A percentile compares a stretch with the other conserved stretches of the same genome.
These are phyloP conservation scores for Darksidea phi DNA, from an alignment of 495 filamentous ascomycete species.

Conservation along the genomic window DNA sequence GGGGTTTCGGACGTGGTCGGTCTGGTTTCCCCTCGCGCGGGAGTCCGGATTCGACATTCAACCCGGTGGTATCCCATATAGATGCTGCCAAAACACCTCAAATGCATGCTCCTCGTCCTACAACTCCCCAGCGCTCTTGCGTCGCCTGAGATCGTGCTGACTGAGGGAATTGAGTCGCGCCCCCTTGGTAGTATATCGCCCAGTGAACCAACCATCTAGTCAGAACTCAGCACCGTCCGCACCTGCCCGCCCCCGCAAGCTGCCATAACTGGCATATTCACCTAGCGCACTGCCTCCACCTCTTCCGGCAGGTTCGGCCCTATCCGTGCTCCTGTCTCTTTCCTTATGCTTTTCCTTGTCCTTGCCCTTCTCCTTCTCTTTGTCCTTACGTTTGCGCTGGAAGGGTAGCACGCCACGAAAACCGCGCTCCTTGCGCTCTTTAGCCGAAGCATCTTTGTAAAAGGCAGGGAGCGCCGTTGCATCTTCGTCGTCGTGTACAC, in stretches of 20 bases:
- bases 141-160: slow-evolving; percentile 1
- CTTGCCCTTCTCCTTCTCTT: slow-evolving; percentile 20
- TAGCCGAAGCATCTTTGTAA: slow-evolving; percentile 16
- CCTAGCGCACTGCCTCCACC: slow-evolving; percentile 5
- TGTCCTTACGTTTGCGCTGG: slow-evolving; percentile 22
- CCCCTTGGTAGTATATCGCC: slow-evolving; percentile 8
- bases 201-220: slow-evolving; percentile 27
- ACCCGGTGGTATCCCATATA: too few relatives aligned
- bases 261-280: slow-evolving; percentile 3
- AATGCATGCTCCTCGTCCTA: neutral
- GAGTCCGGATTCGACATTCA: too few relatives aligned
- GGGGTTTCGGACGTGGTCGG: too few relatives aligned
- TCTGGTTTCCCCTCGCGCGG: too few relatives aligned
- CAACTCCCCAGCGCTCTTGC: slow-evolving; percentile 11
- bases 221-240: slow-evolving; percentile 10
- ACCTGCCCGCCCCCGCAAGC: slow-evolving; percentile 1
- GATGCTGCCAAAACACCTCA: too few relatives aligned
- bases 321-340: slow-evolving; percentile 8
- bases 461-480: slow-evolving; percentile 35
- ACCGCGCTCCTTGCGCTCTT: slow-evolving; percentile 24
- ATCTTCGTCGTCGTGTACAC: slow-evolving; percentile 17
- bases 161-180: neutral
- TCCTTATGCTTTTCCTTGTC: slow-evolving; percentile 26
- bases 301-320: neutral
- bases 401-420: slow-evolving; percentile 35